Percentiles rank a stretch among this genome's conserved stretches.
Conservation (phyloP, 805 yeast genomes). For the Candida takata region DNA sequence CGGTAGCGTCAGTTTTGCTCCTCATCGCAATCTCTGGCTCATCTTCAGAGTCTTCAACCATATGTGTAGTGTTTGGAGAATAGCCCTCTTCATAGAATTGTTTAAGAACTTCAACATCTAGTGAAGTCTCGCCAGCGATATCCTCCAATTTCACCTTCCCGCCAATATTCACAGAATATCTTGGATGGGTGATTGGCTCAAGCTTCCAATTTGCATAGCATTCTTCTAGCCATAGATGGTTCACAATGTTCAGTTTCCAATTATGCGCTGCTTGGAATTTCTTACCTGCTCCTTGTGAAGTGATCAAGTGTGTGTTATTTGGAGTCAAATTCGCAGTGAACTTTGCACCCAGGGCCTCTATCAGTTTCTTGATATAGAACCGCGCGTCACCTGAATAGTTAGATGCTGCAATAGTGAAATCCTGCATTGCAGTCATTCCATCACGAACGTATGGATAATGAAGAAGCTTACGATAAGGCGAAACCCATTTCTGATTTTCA, state of each 20-base stretch:
- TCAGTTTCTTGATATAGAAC: constrained; percentile 55
- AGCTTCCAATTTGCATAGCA: constrained; percentile 57
- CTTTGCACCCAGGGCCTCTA: constrained; percentile 64
- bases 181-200: constrained; percentile 37
- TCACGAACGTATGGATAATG: constrained; percentile 57
- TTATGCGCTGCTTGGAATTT: constrained; percentile 67
- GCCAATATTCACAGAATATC: constrained; percentile 34
- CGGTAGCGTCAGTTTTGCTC: not conserved
- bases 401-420: constrained; percentile 58
- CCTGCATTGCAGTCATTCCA: constrained; percentile 47
- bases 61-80: constrained; percentile 13
- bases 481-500: constrained; percentile 44
- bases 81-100: constrained; percentile 30
- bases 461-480: constrained; percentile 49
- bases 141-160: constrained; percentile 27
- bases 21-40: constrained; percentile 4
- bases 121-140: constrained; percentile 46
- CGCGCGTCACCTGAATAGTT: constrained; percentile 86
- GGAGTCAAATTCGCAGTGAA: constrained; percentile 61
- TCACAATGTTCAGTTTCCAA: constrained; percentile 63
- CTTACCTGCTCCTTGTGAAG: constrained; percentile 60
- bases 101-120: constrained; percentile 35
- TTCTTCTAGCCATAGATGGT: constrained; percentile 87
- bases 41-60: constrained; percentile 21
- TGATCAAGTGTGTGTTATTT: constrained; percentile 65